Conservation (phyloP, 2,329 filamentous ascomycete species). For the Mycosphaerelloides madeirae region DNA sequence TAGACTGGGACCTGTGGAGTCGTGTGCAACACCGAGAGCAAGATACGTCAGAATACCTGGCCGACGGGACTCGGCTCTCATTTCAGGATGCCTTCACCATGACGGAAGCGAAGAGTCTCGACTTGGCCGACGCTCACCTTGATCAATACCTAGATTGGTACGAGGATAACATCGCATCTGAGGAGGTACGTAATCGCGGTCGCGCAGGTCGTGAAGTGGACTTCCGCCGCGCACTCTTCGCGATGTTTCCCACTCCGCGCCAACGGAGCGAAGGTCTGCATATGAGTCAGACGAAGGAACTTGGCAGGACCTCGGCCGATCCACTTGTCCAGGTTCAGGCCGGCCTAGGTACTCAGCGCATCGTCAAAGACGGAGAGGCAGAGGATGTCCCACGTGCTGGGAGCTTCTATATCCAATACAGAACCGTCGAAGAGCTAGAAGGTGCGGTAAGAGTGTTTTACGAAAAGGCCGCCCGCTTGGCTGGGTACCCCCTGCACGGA, state of each 20-base stretch:
- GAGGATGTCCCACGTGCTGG: constrained; percentile 43
- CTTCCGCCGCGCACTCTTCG: constrained; percentile 38
- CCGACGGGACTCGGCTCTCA: constrained; percentile 23
- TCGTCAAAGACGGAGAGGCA: constrained; percentile 34
- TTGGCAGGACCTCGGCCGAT: constrained; percentile 20
- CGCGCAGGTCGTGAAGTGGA: constrained; percentile 33
- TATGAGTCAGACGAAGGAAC: constrained; percentile 12
- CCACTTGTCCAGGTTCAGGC: constrained; percentile 43
- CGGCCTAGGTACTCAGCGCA: constrained; percentile 36
- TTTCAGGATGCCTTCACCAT: constrained; percentile 49
- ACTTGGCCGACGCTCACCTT: constrained; percentile 57
- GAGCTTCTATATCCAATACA: constrained; percentile 47
- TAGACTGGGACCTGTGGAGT: constrained; percentile 74
- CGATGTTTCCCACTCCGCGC: constrained; percentile 38
- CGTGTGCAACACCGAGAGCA: constrained; percentile 28
- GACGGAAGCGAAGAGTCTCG: constrained; percentile 57
- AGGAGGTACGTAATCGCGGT: constrained; percentile 35
- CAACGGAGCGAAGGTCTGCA: constrained; percentile 1
- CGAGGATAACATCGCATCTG: constrained; percentile 58
- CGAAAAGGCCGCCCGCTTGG: constrained; percentile 46
- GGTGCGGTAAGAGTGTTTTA: constrained; percentile 46
- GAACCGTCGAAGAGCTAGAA: constrained; percentile 43
- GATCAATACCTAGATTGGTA: constrained; percentile 80
- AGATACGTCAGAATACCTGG: constrained; percentile 10
- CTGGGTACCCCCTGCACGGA: constrained; percentile 47